Evolutionary conservation across 73 alveolate species (phyloP).

Genomic region (Paramecium pentaurelia): DNA sequence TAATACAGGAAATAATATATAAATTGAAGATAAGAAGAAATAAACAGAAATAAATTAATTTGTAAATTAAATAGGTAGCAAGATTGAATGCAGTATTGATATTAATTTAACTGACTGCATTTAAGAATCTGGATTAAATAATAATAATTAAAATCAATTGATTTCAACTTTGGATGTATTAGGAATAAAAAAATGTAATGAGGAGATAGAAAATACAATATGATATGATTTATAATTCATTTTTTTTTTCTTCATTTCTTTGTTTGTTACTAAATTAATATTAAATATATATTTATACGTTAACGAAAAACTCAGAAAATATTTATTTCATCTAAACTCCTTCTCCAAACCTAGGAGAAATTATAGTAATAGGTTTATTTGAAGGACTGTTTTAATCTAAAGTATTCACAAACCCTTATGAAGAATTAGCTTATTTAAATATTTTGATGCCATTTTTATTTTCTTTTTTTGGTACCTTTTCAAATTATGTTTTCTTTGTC

Average conservation of each 20-base stretch:
- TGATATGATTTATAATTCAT: neutral
- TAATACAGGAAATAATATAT: neutral
- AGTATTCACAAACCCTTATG: neutral
- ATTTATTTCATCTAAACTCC: neutral
- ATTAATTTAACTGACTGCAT: neutral
- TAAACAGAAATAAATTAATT: neutral
- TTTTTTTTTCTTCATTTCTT: neutral
- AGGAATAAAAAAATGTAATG: neutral
- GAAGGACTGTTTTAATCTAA: neutral
- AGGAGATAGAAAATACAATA: neutral
- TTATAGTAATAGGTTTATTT: neutral
- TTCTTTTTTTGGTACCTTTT: neutral
- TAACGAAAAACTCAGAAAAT: neutral
- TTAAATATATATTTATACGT: neutral
- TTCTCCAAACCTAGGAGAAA: neutral
- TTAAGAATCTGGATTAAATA: neutral
- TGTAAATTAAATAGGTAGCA: neutral
- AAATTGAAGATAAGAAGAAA: neutral
- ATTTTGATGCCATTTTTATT: neutral
- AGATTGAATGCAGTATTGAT: conserved; percentile 14
- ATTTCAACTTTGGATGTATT: neutral
- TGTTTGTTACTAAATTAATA: neutral
- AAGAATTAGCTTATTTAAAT: neutral
- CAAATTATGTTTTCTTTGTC: neutral
- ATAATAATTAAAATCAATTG: neutral